Conservation (phyloP, 148 eudicot species). For the Amaranthus cruentus region DNA sequence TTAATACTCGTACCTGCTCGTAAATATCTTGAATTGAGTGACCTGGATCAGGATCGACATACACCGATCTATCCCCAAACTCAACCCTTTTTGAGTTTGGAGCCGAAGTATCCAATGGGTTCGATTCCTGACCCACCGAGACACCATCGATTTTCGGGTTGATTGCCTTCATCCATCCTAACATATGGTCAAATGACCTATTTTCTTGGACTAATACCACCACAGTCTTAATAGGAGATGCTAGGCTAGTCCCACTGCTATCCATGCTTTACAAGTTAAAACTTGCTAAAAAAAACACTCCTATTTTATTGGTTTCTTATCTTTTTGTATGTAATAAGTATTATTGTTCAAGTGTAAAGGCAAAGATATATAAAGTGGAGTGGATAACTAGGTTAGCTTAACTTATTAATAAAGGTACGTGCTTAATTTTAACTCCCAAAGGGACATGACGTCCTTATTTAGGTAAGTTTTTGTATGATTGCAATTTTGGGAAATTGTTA, state of each 20-base stretch:
- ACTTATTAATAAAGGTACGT: conserved; percentile 13
- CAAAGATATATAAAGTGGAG: background rate
- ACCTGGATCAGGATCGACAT: conserved; percentile 52
- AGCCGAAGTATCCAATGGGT: conserved; percentile 34
- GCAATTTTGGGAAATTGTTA: background rate
- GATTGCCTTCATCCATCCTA: conserved; percentile 71
- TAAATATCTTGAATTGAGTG: conserved; percentile 53
- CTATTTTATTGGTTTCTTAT: background rate
- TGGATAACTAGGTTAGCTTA: background rate
- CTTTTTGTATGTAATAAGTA: background rate
- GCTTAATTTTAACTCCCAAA: background rate
- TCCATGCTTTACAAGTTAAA: conserved; percentile 6
- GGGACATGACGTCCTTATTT: conserved; percentile 7
- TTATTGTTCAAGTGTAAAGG: background rate
- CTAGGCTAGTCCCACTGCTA: background rate
- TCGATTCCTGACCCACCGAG: conserved; percentile 35
- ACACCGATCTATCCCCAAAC: conserved; percentile 31
- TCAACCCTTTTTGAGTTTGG: conserved; percentile 23
- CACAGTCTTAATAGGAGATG: conserved; percentile 58
- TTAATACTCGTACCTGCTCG: conserved; percentile 33
- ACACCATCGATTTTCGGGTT: conserved; percentile 63
- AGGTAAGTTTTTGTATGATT: background rate
- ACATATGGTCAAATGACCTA: conserved; percentile 71
- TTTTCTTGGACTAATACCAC: conserved; percentile 76
- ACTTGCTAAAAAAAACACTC: background rate